phyloP scores from a whole-genome alignment of 75 land plant genomes.

The Cryptomeria japonica region DNA sequence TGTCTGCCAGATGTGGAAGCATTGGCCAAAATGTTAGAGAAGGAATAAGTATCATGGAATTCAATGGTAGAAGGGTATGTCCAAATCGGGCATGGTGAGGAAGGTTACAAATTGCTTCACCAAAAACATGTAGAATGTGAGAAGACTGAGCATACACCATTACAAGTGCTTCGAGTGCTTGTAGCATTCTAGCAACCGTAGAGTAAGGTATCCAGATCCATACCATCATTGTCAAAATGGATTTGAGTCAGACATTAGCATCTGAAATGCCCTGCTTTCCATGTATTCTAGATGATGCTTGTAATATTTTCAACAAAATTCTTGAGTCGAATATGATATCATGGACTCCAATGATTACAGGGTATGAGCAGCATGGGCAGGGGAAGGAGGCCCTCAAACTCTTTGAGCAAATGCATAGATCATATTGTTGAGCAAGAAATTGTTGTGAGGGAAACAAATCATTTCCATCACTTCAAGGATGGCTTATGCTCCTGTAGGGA shows the following conservation, averaged over 20 bases:
- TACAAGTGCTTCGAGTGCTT: constrained; percentile 13
- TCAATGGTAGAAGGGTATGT: constrained; percentile 18
- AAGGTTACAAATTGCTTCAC: constrained; percentile 8
- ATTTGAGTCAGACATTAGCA: constrained; percentile 1
- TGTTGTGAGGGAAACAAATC: constrained; percentile 1
- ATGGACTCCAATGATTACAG: constrained; percentile 18
- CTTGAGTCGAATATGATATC: constrained; percentile 17
- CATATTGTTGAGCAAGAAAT: neutral
- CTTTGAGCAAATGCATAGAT: constrained; percentile 13
- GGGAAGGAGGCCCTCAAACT: constrained; percentile 10
- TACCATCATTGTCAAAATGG: constrained; percentile 4
- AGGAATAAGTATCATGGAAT: constrained; percentile 17
- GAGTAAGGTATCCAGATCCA: constrained; percentile 12
- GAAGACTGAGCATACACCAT: constrained; percentile 5
- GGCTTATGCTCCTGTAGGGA: constrained; percentile 9
- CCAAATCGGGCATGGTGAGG: constrained; percentile 6
- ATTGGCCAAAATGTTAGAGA: neutral
- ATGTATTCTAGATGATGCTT: constrained; percentile 17
- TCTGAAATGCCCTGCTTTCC: constrained; percentile 10
- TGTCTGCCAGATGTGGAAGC: constrained; percentile 23
- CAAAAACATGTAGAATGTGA: neutral
- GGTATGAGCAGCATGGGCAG: constrained; percentile 18
- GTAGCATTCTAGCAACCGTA: neutral
- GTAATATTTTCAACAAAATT: constrained; percentile 7
- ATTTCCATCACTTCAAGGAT: constrained; percentile 10